Evolutionary conservation across 2,329 filamentous ascomycete genomes (phyloP).

Genomic region (Pseudogymnoascus pannorum): DNA sequence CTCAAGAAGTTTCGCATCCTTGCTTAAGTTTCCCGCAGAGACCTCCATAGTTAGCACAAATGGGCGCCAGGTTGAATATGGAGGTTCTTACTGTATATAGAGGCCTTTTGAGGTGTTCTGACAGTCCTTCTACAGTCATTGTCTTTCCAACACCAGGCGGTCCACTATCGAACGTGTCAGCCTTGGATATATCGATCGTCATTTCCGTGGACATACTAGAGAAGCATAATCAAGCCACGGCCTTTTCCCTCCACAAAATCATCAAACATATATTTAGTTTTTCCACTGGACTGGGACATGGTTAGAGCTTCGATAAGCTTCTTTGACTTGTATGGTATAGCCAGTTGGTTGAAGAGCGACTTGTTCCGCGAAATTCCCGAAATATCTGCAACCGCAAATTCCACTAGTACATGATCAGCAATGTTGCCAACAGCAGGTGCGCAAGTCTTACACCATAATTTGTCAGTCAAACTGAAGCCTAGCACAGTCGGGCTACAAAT

Average conservation of each 20-base stretch:
- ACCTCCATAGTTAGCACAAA: background rate
- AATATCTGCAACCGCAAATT: constrained; percentile 9
- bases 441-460: background rate
- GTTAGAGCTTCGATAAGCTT: constrained; percentile 9
- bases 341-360: background rate
- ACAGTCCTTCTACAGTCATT: constrained; percentile 2
- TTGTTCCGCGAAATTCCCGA: background rate
- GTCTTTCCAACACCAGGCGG: constrained; percentile 10
- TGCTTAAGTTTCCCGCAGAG: constrained; percentile 4
- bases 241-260: constrained; percentile 10
- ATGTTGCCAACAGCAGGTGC: background rate
- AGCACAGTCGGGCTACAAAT: constrained; percentile 9
- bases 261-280: constrained; percentile 1
- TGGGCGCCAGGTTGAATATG: background rate
- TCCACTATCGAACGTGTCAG: background rate
- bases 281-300: background rate
- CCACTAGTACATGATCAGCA: background rate
- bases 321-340: background rate
- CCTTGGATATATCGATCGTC: background rate
- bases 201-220: constrained; percentile 1
- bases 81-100: constrained; percentile 3
- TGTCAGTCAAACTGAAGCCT: background rate
- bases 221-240: constrained; percentile 4
- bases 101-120: constrained; percentile 1
- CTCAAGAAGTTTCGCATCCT: constrained; percentile 30